phyloP scores from a whole-genome alignment of 2,329 filamentous ascomycete species.

The Ambrosiella xylebori region DNA sequence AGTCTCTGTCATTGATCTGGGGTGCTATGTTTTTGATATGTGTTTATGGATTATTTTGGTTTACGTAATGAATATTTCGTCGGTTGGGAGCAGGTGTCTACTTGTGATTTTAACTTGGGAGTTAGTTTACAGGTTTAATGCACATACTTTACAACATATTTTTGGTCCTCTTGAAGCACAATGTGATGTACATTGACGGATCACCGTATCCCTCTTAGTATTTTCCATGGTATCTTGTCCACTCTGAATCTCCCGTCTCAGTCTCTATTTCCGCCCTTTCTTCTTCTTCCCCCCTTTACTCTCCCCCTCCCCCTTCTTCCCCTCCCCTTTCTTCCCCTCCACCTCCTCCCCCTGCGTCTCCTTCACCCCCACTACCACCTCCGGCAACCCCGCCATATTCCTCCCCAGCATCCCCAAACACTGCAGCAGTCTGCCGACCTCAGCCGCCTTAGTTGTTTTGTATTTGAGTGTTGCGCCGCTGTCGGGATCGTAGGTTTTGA shows the following conservation, averaged over 20 bases:
- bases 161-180: too few species aligned
- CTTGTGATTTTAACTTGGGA: neutral
- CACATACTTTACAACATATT: too few species aligned
- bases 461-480: slow-evolving; percentile 80
- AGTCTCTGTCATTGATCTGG: neutral
- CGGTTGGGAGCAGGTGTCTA: neutral
- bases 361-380: slow-evolving; percentile 19
- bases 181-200: too few species aligned
- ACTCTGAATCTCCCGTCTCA: neutral
- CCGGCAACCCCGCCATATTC: slow-evolving; percentile 42
- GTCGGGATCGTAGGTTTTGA: slow-evolving; percentile 79
- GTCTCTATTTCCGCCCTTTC: slow-evolving; percentile 15
- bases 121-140: too few species aligned
- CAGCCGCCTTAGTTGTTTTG: slow-evolving; percentile 74
- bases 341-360: slow-evolving; percentile 21
- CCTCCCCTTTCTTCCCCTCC: slow-evolving; percentile 17
- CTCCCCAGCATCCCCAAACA: slow-evolving; percentile 61
- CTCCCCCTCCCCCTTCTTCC: slow-evolving; percentile 41
- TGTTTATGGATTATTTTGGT: neutral
- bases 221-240: neutral
- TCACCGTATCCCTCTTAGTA: neutral
- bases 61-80: neutral
- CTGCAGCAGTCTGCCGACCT: slow-evolving; percentile 68
- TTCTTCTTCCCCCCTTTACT: slow-evolving; percentile 58
- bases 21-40: slow-evolving; percentile 5